Percentiles rank a stretch among this genome's conserved stretches.
phyloP scores from a whole-genome alignment of 2,329 filamentous ascomycete genomes.

The Passalora sequoiae region DNA sequence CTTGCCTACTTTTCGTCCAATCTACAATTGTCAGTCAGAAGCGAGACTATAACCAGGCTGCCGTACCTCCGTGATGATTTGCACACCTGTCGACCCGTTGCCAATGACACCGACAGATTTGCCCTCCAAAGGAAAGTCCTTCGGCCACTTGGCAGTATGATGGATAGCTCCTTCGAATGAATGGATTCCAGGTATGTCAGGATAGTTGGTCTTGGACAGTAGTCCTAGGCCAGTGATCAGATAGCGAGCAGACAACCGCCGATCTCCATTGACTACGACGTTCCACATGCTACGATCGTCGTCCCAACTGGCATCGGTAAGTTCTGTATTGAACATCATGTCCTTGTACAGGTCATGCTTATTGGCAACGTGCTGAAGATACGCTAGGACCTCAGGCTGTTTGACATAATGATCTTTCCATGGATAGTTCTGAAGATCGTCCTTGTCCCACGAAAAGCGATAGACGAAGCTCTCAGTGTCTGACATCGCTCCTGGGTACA shows the following conservation, averaged over 20 bases:
- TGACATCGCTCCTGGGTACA: slow-evolving; percentile 30
- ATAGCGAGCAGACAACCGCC: slow-evolving; percentile 25
- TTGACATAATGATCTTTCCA: slow-evolving; percentile 38
- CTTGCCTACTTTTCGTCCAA: slow-evolving; percentile 27
- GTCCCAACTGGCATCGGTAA: slow-evolving; percentile 24
- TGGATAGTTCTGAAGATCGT: slow-evolving; percentile 33
- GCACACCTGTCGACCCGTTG: slow-evolving; percentile 41
- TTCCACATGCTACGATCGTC: slow-evolving; percentile 9
- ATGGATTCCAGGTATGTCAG: slow-evolving; percentile 35
- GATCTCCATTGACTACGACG: slow-evolving; percentile 7
- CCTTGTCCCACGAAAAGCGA: slow-evolving; percentile 34
- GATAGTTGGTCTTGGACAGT: slow-evolving; percentile 36
- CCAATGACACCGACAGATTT: slow-evolving; percentile 42
- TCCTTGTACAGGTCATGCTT: slow-evolving; percentile 17
- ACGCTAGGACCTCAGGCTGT: slow-evolving; percentile 36
- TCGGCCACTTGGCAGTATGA: slow-evolving; percentile 40
- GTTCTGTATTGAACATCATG: slow-evolving; percentile 21
- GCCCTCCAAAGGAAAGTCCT: slow-evolving; percentile 22
- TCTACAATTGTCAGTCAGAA: no score
- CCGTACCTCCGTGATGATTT: slow-evolving; percentile 22
- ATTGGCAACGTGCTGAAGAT: slow-evolving; percentile 18
- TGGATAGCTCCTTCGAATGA: slow-evolving; percentile 37
- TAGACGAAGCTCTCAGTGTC: slow-evolving; percentile 28
- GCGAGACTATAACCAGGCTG: no score
- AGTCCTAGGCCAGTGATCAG: slow-evolving; percentile 38